Evolutionary conservation across 2,329 filamentous ascomycete genomes (phyloP).

Genomic region (Beauveria medogensis): DNA sequence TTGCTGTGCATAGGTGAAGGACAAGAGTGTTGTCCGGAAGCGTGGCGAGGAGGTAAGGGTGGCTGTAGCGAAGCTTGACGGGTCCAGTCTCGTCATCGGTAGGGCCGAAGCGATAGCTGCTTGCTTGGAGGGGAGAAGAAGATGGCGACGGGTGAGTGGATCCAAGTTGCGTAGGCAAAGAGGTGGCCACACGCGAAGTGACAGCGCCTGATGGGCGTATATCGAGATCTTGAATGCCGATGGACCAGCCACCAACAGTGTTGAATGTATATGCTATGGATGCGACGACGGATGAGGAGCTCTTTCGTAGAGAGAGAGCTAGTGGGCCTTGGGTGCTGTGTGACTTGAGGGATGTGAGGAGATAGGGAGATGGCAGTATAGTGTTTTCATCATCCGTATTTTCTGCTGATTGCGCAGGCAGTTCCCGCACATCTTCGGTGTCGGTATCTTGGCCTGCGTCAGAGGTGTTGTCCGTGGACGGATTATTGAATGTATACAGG

Average conservation of each 20-base stretch:
- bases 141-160: constrained; percentile 14
- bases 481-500: constrained; percentile 57
- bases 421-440: background rate
- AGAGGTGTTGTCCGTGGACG: constrained; percentile 9
- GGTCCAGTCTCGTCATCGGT: constrained; percentile 35
- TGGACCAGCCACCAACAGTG: constrained; percentile 72
- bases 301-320: constrained; percentile 72
- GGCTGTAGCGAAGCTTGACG: constrained; percentile 59
- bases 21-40: constrained; percentile 83
- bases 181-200: constrained; percentile 29
- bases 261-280: constrained; percentile 82
- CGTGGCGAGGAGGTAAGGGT: constrained; percentile 79
- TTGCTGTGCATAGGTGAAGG: constrained; percentile 73
- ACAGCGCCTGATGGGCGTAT: constrained; percentile 37
- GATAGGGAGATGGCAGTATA: constrained; percentile 23
- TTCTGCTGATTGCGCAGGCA: background rate
- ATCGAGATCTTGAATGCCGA: constrained; percentile 85
- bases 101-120: constrained; percentile 6
- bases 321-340: constrained; percentile 71
- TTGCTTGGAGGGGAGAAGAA: constrained; percentile 6
- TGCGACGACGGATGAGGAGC: constrained; percentile 57
- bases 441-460: constrained; percentile 8
- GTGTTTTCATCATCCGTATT: background rate
- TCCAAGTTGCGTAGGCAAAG: constrained; percentile 24
- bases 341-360: constrained; percentile 73